Evolutionary conservation across 1,139 yeast species (phyloP), one percentile per base, ranked within the genome.

Genomic region (Pichia sorboxylosa): DNA sequence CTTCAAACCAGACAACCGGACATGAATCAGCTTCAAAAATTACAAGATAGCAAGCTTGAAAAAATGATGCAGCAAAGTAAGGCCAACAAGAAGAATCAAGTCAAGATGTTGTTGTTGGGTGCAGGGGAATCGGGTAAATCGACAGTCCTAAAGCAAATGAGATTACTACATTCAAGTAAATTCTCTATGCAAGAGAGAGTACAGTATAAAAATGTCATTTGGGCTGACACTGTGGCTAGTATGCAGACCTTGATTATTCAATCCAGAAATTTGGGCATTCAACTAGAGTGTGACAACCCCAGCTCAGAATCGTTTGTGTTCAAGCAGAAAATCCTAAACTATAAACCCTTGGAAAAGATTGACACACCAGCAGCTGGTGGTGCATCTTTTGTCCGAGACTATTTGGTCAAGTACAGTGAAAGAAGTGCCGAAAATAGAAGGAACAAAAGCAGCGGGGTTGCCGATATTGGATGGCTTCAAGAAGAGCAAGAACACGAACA

Each of bases 71-170:
- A 65, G 42, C 59, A 64, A 44, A 71, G 69, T 38, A 67, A 67
- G 42, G 70, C 66, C 40, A 59, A 62, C 37, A 73, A 62, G 30
- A 63, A 58, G 41, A 66, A 61, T 41, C 78, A 68, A 45, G 66
- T 76, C 34, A 80, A 79, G 51, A 61, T 87, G 38, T 57, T 87
- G 30, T 59, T 85, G 14, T 58, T 85, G 19, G 98, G 98, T 17
- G 87, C 97, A 0, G 98, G 98, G 6, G 99, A 90, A 56, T 76
- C 90, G 35, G 98, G 99, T 6, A 90, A 90, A 54, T 82, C 94
- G 3, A 90, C 99, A 0, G 94, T 90, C n/a, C 61, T 90, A 41
- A 92, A 90, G 54, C 98, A 92, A 53, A 71, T 90, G 73, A 73
- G 81, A 46, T 61, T 90, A 21, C 56, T 85, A 32, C 97, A 90